These are phyloP conservation scores for Phytopythium ostracodes DNA, from an alignment of 352 stramenopile genomes.

Conservation along the genomic window DNA sequence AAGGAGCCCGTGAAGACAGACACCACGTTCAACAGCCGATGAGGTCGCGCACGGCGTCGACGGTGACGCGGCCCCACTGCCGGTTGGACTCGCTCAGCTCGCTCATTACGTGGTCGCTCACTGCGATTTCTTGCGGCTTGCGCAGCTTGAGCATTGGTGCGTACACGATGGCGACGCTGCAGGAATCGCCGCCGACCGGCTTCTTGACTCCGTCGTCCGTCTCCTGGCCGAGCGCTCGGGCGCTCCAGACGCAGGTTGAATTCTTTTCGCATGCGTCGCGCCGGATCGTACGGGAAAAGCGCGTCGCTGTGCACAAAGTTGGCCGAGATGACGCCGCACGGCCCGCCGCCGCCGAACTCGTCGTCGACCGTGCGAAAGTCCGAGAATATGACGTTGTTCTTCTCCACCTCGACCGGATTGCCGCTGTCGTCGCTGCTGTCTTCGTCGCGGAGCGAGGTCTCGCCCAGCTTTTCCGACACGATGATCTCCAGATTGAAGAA, in stretches of 20 bases:
- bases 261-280: slow-evolving; percentile 32
- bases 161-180: background rate
- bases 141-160: background rate
- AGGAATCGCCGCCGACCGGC: too few species aligned
- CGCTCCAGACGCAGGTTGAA: slow-evolving; percentile 14
- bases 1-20: background rate
- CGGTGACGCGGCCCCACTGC: background rate
- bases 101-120: background rate
- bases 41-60: slow-evolving; percentile 1
- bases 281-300: slow-evolving; percentile 34
- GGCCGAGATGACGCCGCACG: slow-evolving; percentile 26
- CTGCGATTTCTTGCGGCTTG: background rate
- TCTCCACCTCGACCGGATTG: slow-evolving; percentile 27
- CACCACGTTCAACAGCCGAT: background rate
- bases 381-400: slow-evolving; percentile 35
- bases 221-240: background rate
- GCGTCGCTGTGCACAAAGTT: slow-evolving; percentile 40
- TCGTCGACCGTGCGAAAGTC: slow-evolving; percentile 18
- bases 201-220: background rate
- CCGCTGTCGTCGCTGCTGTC: slow-evolving; percentile 23
- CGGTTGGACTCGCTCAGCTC: background rate
- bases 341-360: slow-evolving; percentile 16
- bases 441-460: slow-evolving; percentile 57
- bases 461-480: slow-evolving; percentile 38
- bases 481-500: slow-evolving; percentile 58